Conservation (phyloP, 192 early-diverging fungal species). For the Phycomyces blakesleeanus region DNA sequence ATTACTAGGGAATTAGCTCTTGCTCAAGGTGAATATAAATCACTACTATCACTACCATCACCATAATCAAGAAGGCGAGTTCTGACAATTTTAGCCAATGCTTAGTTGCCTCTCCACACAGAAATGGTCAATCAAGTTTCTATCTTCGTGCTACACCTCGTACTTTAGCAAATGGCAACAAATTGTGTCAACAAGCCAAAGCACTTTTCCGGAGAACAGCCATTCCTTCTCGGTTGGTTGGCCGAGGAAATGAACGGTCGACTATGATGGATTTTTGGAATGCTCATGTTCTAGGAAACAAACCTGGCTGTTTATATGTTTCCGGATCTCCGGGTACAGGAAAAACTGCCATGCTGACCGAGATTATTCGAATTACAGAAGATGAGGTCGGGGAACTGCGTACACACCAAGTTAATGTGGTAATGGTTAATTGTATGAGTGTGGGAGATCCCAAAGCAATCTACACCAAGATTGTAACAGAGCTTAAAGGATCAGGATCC, state of each 20-base stretch:
- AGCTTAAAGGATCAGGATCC: slow-evolving; percentile 34
- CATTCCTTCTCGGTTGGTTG: slow-evolving; percentile 59
- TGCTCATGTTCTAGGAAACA: slow-evolving; percentile 42
- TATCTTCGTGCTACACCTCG: neutral
- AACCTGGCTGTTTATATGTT: slow-evolving; percentile 75
- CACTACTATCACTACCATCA: too few species aligned
- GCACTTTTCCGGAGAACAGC: slow-evolving; percentile 56
- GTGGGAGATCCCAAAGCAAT: slow-evolving; percentile 65
- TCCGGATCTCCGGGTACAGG: slow-evolving; percentile 92
- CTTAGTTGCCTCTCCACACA: neutral
- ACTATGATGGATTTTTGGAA: slow-evolving; percentile 50
- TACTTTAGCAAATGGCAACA: neutral
- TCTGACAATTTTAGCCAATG: too few species aligned
- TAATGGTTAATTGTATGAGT: slow-evolving; percentile 85
- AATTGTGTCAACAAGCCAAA: slow-evolving; percentile 18
- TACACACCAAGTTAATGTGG: slow-evolving; percentile 50
- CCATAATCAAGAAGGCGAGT: too few species aligned
- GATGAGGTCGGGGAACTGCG: slow-evolving; percentile 28
- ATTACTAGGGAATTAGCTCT: slow-evolving; percentile 16
- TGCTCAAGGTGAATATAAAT: slow-evolving; percentile 7
- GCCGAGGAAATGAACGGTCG: slow-evolving; percentile 55
- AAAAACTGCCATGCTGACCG: slow-evolving; percentile 82
- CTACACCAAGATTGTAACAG: slow-evolving; percentile 62
- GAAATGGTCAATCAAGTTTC: neutral
- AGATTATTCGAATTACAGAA: slow-evolving; percentile 47